These are phyloP conservation scores for Coniochaeta pulveracea DNA, from an alignment of 2,329 filamentous ascomycete genomes.

Conservation along the genomic window DNA sequence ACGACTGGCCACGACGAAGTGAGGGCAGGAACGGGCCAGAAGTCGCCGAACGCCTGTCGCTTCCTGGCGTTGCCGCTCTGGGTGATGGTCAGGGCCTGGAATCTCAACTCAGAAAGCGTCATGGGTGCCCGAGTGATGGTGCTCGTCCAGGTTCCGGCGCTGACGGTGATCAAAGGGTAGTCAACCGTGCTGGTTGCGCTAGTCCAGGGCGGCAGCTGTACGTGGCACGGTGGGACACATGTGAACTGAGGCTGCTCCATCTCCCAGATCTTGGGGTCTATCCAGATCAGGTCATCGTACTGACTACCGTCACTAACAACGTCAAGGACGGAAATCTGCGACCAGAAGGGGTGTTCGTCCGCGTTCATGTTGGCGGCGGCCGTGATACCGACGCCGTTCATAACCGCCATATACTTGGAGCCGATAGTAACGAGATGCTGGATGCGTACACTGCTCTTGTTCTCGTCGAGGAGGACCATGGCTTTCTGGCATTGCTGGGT, in stretches of 20 bases:
- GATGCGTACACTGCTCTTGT: not conserved
- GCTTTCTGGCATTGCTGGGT: slow-evolving; percentile 13
- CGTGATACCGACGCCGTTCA: not conserved
- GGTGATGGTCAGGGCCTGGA: slow-evolving; percentile 13
- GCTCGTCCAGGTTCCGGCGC: slow-evolving; percentile 17
- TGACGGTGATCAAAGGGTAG: slow-evolving; percentile 19
- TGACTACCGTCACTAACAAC: slow-evolving; percentile 15
- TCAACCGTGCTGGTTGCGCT: slow-evolving; percentile 16
- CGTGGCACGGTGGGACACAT: slow-evolving; percentile 16
- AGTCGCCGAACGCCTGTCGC: slow-evolving; percentile 3
- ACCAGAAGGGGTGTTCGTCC: slow-evolving; percentile 8
- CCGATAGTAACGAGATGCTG: not conserved
- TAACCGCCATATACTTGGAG: not conserved
- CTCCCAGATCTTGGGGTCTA: slow-evolving; percentile 17
- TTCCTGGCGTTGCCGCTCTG: slow-evolving; percentile 7
- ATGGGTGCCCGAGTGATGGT: slow-evolving; percentile 17
- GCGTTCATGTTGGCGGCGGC: slow-evolving; percentile 8
- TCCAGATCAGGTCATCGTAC: slow-evolving; percentile 13
- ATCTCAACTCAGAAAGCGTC: slow-evolving; percentile 14
- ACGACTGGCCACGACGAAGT: slow-evolving; percentile 13
- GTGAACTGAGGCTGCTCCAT: slow-evolving; percentile 17
- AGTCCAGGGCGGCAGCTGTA: slow-evolving; percentile 17
- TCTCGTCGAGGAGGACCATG: not conserved
- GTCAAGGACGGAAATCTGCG: slow-evolving; percentile 7
- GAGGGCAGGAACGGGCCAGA: slow-evolving; percentile 11